phyloP scores from a whole-genome alignment of 2,329 filamentous ascomycete species.

The Exophiala dermatitidis region DNA sequence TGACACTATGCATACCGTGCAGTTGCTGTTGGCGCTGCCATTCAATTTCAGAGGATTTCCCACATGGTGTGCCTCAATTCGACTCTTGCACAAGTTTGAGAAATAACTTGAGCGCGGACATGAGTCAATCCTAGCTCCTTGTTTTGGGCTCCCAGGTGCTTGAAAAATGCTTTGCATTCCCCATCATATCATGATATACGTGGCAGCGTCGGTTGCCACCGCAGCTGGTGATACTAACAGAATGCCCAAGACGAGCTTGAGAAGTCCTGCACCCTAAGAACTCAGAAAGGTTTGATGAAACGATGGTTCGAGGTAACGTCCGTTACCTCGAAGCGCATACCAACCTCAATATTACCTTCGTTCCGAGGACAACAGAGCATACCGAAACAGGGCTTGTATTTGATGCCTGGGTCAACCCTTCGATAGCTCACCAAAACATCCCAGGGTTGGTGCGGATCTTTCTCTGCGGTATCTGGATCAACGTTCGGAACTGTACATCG shows the following conservation, averaged over 20 bases:
- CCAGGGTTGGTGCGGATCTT: conserved; percentile 55
- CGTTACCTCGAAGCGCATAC: conserved; percentile 52
- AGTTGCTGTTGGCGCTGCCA: no score
- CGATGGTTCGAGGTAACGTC: conserved; percentile 50
- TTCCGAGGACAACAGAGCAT: conserved; percentile 56
- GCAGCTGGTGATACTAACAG: not conserved
- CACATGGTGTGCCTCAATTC: no score
- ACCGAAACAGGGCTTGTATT: conserved; percentile 60
- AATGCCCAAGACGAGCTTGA: not conserved
- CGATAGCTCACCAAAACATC: conserved; percentile 55
- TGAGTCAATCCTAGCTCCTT: no score
- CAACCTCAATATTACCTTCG: conserved; percentile 50
- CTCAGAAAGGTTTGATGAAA: conserved; percentile 39
- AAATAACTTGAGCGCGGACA: no score
- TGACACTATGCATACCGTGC: no score
- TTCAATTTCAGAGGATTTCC: no score
- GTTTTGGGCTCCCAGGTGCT: no score
- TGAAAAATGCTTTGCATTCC: no score
- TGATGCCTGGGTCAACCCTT: conserved; percentile 53
- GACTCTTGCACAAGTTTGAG: no score
- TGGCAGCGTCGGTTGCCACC: no score
- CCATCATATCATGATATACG: no score
- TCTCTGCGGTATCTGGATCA: conserved; percentile 54
- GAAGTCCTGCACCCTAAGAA: conserved; percentile 26
- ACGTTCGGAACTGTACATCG: conserved; percentile 59